Evolutionary conservation across 2,329 filamentous ascomycete species (phyloP), one percentile per base, ranked within the genome.

Genomic region (Alternaria conjuncta): DNA sequence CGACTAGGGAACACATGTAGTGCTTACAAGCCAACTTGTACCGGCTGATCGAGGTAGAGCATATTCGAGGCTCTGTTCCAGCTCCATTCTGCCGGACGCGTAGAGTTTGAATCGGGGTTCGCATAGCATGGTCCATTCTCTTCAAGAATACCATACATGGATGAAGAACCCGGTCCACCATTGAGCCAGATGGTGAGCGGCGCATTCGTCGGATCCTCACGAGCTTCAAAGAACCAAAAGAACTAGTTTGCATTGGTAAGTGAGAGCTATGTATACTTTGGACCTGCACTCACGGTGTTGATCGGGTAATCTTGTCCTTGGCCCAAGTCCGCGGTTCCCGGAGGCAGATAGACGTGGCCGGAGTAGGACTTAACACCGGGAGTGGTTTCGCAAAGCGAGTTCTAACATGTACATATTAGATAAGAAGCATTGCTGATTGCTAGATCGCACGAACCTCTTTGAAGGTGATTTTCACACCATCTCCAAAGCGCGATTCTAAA

Each of bases 31-130:
- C 87, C 87, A 41, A 86, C 84, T 51, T 86, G 83, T 4, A 82
- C 83, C 0, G 86, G 89, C 75, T 90, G 87, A 65, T 91, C 88
- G 60, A 91, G 83, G 76, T 88, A 91, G n/a, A 91, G 84, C 73
- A 82, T 78, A 57, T 82, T 82, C 25, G 77, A 77, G 50, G 32
- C 43, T 12, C 45, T 15, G n/a, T 72, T 72, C 61, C 64, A 69
- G 56, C 65, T 69, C 65, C 58, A 69, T n/a, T 54, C 66, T 18
- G 49, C 59, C n/a, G 61, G 59, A 9, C 62, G 51, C 2, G 57
- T 67, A 5, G 50, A 60, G 20, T 67, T 69, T 0, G 64, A 63
- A 41, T 66, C 65, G 5, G 63, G 60, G 41, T 67, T 64, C 20
- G 88, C 80, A 15, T 71, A 70, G 68, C 86, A 89, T 7, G 86